phyloP scores from a whole-genome alignment of 208 protist genomes.

The Trypanosoma rangeli region DNA sequence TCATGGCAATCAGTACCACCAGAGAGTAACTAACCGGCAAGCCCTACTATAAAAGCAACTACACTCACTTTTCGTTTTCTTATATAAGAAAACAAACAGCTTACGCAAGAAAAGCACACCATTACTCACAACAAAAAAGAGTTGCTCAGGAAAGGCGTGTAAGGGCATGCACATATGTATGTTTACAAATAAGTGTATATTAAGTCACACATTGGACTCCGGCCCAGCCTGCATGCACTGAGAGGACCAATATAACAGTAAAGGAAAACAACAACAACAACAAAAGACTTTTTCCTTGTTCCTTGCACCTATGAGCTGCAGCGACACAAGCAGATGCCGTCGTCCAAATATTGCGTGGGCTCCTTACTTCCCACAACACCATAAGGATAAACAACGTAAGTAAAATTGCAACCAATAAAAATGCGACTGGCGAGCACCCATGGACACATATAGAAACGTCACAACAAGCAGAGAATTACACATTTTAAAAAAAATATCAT shows the following conservation, averaged over 20 bases:
- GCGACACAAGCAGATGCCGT: not conserved
- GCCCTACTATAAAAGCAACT: not conserved
- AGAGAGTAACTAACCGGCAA: not conserved
- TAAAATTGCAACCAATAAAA: not conserved
- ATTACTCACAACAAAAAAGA: not conserved
- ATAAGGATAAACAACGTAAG: not conserved
- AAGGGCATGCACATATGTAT: not conserved
- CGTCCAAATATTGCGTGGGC: not conserved
- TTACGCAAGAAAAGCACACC: not conserved
- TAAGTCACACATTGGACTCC: not conserved
- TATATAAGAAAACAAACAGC: not conserved
- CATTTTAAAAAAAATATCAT: slow-evolving; percentile 2
- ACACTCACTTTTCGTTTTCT: not conserved
- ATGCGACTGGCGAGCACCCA: not conserved
- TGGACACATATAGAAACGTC: not conserved
- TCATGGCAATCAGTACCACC: not conserved
- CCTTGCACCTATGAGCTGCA: not conserved
- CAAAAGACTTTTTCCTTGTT: not conserved
- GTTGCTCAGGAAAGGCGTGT: not conserved
- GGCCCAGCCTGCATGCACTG: not conserved
- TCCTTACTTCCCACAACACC: not conserved
- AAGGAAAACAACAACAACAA: not conserved
- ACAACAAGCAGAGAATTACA: not conserved
- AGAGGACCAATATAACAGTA: not conserved
- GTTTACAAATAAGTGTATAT: not conserved